These are phyloP conservation scores for Elsinoe australis DNA, from an alignment of 2,329 filamentous ascomycete species.

Conservation along the genomic window DNA sequence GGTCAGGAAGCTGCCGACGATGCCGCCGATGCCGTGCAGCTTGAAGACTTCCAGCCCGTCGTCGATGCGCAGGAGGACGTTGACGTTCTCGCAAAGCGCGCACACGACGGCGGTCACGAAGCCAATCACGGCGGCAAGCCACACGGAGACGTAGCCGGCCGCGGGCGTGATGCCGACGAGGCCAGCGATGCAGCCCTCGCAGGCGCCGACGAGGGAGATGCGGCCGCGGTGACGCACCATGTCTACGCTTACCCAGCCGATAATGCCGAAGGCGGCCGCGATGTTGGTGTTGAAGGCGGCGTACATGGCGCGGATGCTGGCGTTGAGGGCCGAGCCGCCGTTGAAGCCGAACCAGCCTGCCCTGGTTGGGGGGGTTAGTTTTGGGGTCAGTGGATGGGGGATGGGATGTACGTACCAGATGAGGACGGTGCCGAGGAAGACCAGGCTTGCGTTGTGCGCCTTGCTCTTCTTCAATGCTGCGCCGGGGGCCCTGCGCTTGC, in stretches of 20 bases:
- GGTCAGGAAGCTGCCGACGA: constrained; percentile 51
- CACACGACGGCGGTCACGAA: constrained; percentile 49
- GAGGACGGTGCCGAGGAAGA: constrained; percentile 56
- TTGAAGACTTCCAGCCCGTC: constrained; percentile 55
- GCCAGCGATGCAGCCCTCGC: constrained; percentile 51
- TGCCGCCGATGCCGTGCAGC: constrained; percentile 51
- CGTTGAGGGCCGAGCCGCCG: constrained; percentile 49
- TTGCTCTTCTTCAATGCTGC: constrained; percentile 47
- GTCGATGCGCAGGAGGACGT: constrained; percentile 49
- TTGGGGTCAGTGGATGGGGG: constrained; percentile 28
- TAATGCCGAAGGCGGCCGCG: constrained; percentile 46
- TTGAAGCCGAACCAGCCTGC: constrained; percentile 53
- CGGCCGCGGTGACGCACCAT: constrained; percentile 45
- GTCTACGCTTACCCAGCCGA: constrained; percentile 49
- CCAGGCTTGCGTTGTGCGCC: constrained; percentile 56
- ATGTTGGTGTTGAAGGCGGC: constrained; percentile 53
- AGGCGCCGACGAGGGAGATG: constrained; percentile 50
- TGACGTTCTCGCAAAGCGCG: constrained; percentile 43
- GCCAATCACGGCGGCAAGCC: constrained; percentile 50
- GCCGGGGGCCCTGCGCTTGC: constrained; percentile 47
- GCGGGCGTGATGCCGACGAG: constrained; percentile 42
- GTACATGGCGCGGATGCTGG: constrained; percentile 46
- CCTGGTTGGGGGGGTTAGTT: constrained; percentile 28
- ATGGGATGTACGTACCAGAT: constrained; percentile 51
- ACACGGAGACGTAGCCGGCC: constrained; percentile 41